Evolutionary conservation across 345 rosid species (phyloP), one percentile per base, ranked within the genome.

Genomic region (Hevea brasiliensis): DNA sequence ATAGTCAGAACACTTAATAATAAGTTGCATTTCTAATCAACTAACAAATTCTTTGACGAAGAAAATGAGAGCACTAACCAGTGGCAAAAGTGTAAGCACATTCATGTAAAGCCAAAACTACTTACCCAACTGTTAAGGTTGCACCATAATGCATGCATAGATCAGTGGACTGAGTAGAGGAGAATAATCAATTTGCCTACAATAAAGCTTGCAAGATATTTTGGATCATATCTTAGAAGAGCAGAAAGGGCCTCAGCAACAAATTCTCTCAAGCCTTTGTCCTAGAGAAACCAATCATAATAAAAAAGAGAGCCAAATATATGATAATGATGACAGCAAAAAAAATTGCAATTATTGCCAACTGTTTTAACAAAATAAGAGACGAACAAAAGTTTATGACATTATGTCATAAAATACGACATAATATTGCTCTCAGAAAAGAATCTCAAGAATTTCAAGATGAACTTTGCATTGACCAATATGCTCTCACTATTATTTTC

Each of bases 141-240:
- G 95, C 91, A 84, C 98, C 98, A 85, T 94, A 98, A 59, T 96
- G 98, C 70, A 79, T 81, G 85, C 95, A 89, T 79, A 94, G 80
- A 85, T 94, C 98, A 65, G 97, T 81, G 59, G 97, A 94, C 51
- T 92, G 95, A 72, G 98, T 94, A 55, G 67, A 85, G 47, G 96
- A 94, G n/a, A n/a, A n/a, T n/a, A 84, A 83, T 82, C 74, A 94
- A 81, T 74, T 88, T 90, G 73, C 85, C 92, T 78, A 94, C 76
- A 73, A 87, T 88, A 83, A 70, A 84, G 69, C 79, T 81, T 44
- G 84, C 88, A 78, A 89, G 90, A 80, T 90, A 83, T 61, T 85
- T 84, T 61, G 90, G 86, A 73, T 90, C 94, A 76, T 90, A 94
- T 68, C 82, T 90, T 68, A 90, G 97, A 79, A 94, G 94, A 66